Evolutionary conservation across 148 eudicot species (phyloP), one percentile per base, ranked within the genome.

Genomic region (Rhododendron griersonianum): DNA sequence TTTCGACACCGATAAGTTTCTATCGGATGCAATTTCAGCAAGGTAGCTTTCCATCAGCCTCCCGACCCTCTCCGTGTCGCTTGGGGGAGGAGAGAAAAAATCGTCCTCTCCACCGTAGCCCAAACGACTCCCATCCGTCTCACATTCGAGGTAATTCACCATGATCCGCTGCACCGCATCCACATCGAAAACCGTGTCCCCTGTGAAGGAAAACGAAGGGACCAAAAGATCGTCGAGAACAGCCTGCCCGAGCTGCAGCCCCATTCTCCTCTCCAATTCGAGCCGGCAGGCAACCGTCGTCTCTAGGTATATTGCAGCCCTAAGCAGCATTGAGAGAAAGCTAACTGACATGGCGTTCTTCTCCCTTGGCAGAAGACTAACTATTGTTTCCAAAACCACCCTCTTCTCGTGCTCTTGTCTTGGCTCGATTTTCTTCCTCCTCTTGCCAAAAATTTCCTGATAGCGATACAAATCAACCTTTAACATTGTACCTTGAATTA

Each of bases 211-310:
- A 86, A 92, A 97, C 1, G 98, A 94, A 85, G 99, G 99, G 84
- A 97, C 93, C 82, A 95, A 85, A 10, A 97, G 91, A 87, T 97
- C 99, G 81, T 97, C 99, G 19, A 95, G 89, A 47, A 89, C 95
- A 23, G 99, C 98, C 79, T 94, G 98, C 14, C 91, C 92, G 2
- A 97, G 95, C 87, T 95, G 98, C 83, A 89, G 86, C 67, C 92
- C 95, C 93, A 95, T 94, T 86, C 99, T 87, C 90, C 91, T 97
- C 89, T 97, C 99, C 89, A 97, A 86, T 86, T 97, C 98, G 23
- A 95, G 93, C 93, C 98, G 90, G 84, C 99, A 97, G 44, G 98
- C 96, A 47, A 93, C 92, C 4, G 98, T 94, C 41, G 99, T 93
- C 82, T 97, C 98, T 0, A 97, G 92, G 88, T 91, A 94, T 83